Conservation (phyloP, 371 early-diverging fungal genomes). For the Phascolomyces articulosus region DNA sequence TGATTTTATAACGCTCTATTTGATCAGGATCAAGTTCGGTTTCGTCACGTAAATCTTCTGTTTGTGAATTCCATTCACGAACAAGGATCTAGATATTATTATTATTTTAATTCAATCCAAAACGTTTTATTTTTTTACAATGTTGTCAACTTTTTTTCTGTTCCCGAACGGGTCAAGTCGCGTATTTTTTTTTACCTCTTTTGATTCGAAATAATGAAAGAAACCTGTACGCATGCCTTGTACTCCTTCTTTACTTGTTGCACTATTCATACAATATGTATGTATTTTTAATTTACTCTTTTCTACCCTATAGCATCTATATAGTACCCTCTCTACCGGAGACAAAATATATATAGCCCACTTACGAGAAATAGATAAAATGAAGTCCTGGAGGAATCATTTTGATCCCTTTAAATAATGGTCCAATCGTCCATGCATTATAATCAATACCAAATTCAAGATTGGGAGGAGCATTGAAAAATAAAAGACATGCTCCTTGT, state of each 20-base stretch:
- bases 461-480: constrained; percentile 81
- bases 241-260: constrained; percentile 57
- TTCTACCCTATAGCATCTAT: no score
- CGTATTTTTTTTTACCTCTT: constrained; percentile 57
- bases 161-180: not conserved
- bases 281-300: no score
- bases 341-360: no score
- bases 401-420: constrained; percentile 90
- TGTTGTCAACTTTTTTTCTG: not conserved
- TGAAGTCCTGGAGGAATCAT: constrained; percentile 95
- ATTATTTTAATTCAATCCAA: no score
- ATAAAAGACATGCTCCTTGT: constrained; percentile 76
- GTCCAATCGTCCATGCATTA: constrained; percentile 90
- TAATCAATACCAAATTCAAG: constrained; percentile 93
- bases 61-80: constrained; percentile 67
- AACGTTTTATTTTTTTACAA: no score
- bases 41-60: constrained; percentile 60
- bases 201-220: constrained; percentile 67
- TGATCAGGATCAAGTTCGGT: constrained; percentile 52
- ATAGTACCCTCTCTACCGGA: no score
- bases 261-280: constrained; percentile 28
- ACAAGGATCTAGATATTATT: constrained; percentile 79
- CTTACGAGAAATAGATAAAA: constrained; percentile 86
- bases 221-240: constrained; percentile 76
- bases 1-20: constrained; percentile 43